Percentiles rank a stretch among this genome's conserved stretches.
Evolutionary conservation across 2,329 filamentous ascomycete species (phyloP).

Genomic region (Hypoxylon sp.): DNA sequence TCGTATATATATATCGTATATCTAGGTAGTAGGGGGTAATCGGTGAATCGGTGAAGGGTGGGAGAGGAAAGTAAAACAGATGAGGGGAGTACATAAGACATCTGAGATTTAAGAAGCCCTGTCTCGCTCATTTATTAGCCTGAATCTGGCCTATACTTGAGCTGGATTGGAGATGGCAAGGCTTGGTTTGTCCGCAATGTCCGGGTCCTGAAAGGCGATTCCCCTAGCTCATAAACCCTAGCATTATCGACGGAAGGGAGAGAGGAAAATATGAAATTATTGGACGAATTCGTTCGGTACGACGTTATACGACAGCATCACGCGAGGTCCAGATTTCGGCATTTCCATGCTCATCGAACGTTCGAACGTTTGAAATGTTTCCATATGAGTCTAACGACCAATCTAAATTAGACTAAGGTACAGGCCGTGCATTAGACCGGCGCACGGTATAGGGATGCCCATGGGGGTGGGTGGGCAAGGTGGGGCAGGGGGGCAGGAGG

Average conservation of each 20-base stretch:
- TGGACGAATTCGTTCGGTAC: constrained; percentile 10
- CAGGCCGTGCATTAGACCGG: constrained; percentile 3
- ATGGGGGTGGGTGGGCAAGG: background rate
- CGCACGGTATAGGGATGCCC: background rate
- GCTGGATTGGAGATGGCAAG: constrained; percentile 1
- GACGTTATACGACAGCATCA: constrained; percentile 32
- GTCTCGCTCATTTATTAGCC: constrained; percentile 26
- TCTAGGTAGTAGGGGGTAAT: background rate
- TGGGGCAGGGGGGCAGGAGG: too few species aligned
- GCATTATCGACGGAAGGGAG: background rate
- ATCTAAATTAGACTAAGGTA: constrained; percentile 16
- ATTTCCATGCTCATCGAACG: constrained; percentile 19
- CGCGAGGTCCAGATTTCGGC: constrained; percentile 28
- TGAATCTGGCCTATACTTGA: constrained; percentile 6
- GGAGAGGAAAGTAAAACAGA: constrained; percentile 1
- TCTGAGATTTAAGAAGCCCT: constrained; percentile 1
- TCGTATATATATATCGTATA: background rate
- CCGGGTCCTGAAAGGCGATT: background rate
- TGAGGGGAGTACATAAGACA: constrained; percentile 5
- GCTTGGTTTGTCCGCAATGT: constrained; percentile 14
- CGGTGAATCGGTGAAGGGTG: background rate
- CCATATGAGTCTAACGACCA: constrained; percentile 8
- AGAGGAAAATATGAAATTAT: constrained; percentile 14
- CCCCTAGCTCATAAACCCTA: background rate
- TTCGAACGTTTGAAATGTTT: constrained; percentile 24